Base-by-base conservation (phyloP, 2,329 filamentous ascomycete species). In the Ceratocystis cacaofunesta region DNA sequence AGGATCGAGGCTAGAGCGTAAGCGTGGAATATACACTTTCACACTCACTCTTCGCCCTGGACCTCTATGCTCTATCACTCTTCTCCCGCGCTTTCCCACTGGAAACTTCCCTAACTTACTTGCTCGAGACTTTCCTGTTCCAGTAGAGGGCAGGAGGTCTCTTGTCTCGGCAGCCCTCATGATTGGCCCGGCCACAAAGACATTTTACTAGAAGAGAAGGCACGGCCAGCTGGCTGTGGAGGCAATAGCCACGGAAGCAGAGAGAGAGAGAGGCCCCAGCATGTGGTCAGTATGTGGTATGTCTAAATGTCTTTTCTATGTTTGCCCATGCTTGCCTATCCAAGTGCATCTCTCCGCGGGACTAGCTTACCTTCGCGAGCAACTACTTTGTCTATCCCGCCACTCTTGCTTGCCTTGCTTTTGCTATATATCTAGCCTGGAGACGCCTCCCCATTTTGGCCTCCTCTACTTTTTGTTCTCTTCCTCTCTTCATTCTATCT, bases 351-450 rank as follows among this genome's bases (percentile, higher is more conserved):
- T 41, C 36, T 12, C 36, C 3, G 36, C 36, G 36, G 36, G 36
- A 12, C 3, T 41, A 8, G 36, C 36, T 41, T 41, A 41, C 36
- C 36, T 41, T 41, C 36, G 8, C 36, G 36, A 41, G 36, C 36
- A 41, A 41, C 36, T 41, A 12, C 36, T 12, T 36, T 41, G 36
- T 1, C 36, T 41, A 41, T 41, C 36, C 36, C 36, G 36, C 36
- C 36, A 41, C 36, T 41, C 36, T 12, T 41, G 36, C 7, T 46
- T 7, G 60, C 28, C 46, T 7, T 10, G 43, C 7, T 50, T 55
- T 43, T 43, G 41, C 57, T 61, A 65, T 65, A 65, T 65, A 65
- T 62, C 17, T 25, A 43, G 58, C 43, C 57, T 28, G 10, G 41
- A 57, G 19, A 36, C 32, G 19, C 62, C 62, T 41, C 62, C 19